These are phyloP conservation scores for Nemania sp. DNA, from an alignment of 2,329 filamentous ascomycete genomes.

Conservation along the genomic window DNA sequence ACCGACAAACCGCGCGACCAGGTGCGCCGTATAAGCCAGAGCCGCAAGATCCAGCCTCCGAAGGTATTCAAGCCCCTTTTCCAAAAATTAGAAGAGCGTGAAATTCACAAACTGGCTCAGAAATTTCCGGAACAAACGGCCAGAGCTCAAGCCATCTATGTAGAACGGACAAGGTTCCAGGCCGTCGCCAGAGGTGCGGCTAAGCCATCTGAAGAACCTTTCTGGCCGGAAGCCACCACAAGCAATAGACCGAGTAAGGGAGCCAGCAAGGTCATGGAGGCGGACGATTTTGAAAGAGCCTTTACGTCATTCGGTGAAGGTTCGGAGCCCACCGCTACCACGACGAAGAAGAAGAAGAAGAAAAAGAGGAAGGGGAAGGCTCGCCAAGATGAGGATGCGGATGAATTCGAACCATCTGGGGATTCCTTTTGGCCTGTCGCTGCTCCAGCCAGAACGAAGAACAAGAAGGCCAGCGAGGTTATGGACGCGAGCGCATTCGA, in stretches of 20 bases:
- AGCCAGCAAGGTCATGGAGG: background rate
- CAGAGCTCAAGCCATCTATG: conserved; percentile 13
- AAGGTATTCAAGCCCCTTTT: conserved; percentile 4
- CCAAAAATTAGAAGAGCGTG: background rate
- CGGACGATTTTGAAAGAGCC: too few relatives aligned
- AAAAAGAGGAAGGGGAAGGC: background rate
- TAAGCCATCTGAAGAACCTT: too few relatives aligned
- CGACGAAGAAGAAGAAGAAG: background rate
- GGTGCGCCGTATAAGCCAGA: conserved; percentile 21
- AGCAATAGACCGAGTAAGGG: background rate
- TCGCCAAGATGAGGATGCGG: background rate
- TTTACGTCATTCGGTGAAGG: too few relatives aligned
- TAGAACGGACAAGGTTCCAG: conserved; percentile 15
- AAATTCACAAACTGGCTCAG: conserved; percentile 3
- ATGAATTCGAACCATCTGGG: background rate
- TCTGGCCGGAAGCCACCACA: too few relatives aligned
- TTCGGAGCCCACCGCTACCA: too few relatives aligned
- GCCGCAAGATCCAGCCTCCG: conserved; percentile 12
- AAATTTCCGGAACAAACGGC: conserved; percentile 14
- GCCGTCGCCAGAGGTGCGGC: background rate
- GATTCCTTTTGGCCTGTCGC: background rate
- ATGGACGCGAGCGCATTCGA: conserved; percentile 13
- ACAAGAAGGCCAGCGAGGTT: background rate
- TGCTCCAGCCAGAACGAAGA: background rate
- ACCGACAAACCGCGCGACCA: conserved; percentile 14